Evolutionary conservation across 768 basidiomycete genomes (phyloP), one percentile per base, ranked within the genome.

Genomic region (Favolaschia claudopus): DNA sequence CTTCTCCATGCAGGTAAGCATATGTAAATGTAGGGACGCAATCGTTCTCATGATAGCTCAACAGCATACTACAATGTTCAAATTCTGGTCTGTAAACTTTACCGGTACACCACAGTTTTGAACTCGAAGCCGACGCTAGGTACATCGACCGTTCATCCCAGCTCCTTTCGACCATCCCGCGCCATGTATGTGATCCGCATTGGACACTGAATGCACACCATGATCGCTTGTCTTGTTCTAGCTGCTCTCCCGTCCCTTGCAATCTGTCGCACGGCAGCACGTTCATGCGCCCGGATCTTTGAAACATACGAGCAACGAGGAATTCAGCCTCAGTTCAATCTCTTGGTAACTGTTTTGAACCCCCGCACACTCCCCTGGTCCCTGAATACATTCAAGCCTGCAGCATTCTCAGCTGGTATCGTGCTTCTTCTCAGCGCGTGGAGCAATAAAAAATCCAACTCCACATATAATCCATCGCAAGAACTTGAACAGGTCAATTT

Each of bases 71-170:
- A 73, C 45, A 59, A 65, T 15, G 48, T 72, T 15, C 82, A 86
- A 68, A 91, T 91, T 60, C 71, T 84, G 37, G n/a, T n/a, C n/a
- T n/a, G n/a, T n/a, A n/a, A n/a, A n/a, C n/a, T n/a, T n/a, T n/a
- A n/a, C n/a, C n/a, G n/a, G n/a, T n/a, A n/a, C n/a, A n/a, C n/a
- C n/a, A n/a, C n/a, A n/a, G n/a, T n/a, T n/a, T n/a, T n/a, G n/a
- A n/a, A n/a, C n/a, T n/a, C n/a, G n/a, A n/a, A n/a, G n/a, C n/a
- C n/a, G n/a, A n/a, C n/a, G n/a, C n/a, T n/a, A n/a, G n/a, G 76
- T 90, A 37, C 90, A 92, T 69, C 79, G 89, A 28, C 87, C 88
- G 3, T 91, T 88, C 74, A 85, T 91, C 45, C 85, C 85, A 0
- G 78, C 79, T 0, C 78, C 82, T 3, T 72, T 76, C 28, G 80